A percentile compares a stretch with the other conserved stretches of the same genome.
These are phyloP conservation scores for Cercospora sp. DNA, from an alignment of 2,329 filamentous ascomycete species.

Conservation along the genomic window DNA sequence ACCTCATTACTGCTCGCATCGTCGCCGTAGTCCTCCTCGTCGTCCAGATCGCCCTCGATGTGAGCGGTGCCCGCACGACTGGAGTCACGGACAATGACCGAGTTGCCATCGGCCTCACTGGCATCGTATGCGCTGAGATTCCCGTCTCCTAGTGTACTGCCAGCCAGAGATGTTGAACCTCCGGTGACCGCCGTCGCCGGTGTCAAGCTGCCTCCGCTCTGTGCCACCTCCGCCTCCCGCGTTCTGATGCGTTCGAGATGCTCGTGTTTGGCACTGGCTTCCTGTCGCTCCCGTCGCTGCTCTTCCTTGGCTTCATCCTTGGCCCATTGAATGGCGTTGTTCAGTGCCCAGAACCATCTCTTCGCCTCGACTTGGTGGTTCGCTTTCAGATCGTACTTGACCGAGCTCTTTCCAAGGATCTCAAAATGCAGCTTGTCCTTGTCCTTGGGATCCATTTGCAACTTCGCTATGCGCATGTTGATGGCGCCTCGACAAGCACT, in stretches of 20 bases:
- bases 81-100: conserved; percentile 44
- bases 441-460: conserved; percentile 95
- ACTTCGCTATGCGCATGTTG: conserved; percentile 93
- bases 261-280: conserved; percentile 79
- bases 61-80: conserved; percentile 51
- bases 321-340: conserved; percentile 97
- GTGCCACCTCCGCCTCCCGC: conserved; percentile 32
- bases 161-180: conserved; percentile 41
- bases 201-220: conserved; percentile 30
- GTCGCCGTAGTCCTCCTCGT: conserved; percentile 76
- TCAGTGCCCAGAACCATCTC: conserved; percentile 97
- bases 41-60: conserved; percentile 60
- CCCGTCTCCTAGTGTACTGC: conserved; percentile 50
- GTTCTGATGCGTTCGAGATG: conserved; percentile 56
- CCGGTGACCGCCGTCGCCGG: conserved; percentile 50
- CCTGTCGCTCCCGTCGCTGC: conserved; percentile 70
- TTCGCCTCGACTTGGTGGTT: conserved; percentile 99
- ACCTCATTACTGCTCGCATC: conserved; percentile 76
- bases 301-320: conserved; percentile 97
- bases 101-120: conserved; percentile 57
- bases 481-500: conserved; percentile 96
- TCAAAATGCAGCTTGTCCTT: conserved; percentile 99
- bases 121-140: conserved; percentile 62
- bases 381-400: conserved; percentile 96
- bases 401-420: conserved; percentile 95